These are phyloP conservation scores for Candida nemodendra DNA, from an alignment of 805 yeast genomes.

Conservation along the genomic window DNA sequence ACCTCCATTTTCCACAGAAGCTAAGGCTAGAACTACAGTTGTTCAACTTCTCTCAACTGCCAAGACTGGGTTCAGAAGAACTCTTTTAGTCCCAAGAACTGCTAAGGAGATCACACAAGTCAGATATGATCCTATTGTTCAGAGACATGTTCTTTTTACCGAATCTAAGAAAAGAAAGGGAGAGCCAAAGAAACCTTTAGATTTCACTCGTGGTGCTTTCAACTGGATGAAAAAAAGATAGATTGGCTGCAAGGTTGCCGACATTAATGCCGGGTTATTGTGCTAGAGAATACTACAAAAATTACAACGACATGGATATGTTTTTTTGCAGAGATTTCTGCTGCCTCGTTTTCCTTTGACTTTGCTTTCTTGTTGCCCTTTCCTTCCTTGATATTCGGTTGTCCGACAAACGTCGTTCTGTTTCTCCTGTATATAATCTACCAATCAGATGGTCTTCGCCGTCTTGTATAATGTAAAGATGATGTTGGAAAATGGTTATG, in stretches of 20 bases:
- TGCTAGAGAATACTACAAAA: no score
- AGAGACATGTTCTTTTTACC: conserved; percentile 86
- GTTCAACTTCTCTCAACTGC: conserved; percentile 88
- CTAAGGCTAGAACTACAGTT: conserved; percentile 76
- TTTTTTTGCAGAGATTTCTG: no score
- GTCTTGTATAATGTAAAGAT: no score
- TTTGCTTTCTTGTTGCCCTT: no score
- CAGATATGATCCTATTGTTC: conserved; percentile 83
- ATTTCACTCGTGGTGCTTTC: conserved; percentile 45
- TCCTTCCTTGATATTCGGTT: no score
- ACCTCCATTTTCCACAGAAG: conserved; percentile 36
- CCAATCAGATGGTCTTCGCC: no score
- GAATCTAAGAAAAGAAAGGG: conserved; percentile 84
- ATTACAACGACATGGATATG: no score
- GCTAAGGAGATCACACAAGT: conserved; percentile 78
- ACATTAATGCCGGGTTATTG: no score
- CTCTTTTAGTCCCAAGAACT: conserved; percentile 77
- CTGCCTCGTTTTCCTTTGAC: no score
- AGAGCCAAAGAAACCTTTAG: conserved; percentile 50
- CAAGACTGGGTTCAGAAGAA: conserved; percentile 82
- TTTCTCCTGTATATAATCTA: no score
- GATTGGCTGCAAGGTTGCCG: not conserved
- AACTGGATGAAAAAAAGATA: conserved; percentile 34
- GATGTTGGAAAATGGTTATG: not conserved
- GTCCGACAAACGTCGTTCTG: no score